phyloP scores from a whole-genome alignment of 1,139 yeast genomes.

The Candida sojae region DNA sequence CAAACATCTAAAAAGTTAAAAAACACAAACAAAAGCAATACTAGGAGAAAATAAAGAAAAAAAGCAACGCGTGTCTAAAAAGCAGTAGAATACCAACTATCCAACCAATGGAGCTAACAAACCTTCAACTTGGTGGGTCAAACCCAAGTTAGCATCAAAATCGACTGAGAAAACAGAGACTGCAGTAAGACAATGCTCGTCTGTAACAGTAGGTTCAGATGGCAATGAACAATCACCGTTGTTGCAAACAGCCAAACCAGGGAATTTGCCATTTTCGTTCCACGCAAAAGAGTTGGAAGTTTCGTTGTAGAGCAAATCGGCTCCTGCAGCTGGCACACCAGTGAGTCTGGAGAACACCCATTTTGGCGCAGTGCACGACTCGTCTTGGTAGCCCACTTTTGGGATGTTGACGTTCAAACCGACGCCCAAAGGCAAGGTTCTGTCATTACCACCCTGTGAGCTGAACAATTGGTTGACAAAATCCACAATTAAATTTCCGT shows the following conservation, averaged over 20 bases:
- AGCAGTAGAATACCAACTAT: too few species aligned
- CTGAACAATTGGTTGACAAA: slow-evolving; percentile 34
- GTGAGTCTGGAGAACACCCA: slow-evolving; percentile 39
- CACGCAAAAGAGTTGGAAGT: slow-evolving; percentile 25
- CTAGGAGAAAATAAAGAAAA: too few species aligned
- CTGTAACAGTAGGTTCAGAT: slow-evolving; percentile 29
- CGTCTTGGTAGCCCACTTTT: slow-evolving; percentile 35
- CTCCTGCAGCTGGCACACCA: slow-evolving; percentile 31
- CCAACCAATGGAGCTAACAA: background rate
- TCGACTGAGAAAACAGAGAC: slow-evolving; percentile 44
- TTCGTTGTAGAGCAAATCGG: slow-evolving; percentile 33
- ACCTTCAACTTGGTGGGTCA: slow-evolving; percentile 19
- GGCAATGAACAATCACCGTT: slow-evolving; percentile 41
- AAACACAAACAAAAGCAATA: background rate
- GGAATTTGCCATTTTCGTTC: slow-evolving; percentile 17
- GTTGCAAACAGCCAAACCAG: slow-evolving; percentile 22
- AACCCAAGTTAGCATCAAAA: slow-evolving; percentile 38
- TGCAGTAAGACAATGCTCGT: slow-evolving; percentile 31
- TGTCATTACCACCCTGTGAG: slow-evolving; percentile 29
- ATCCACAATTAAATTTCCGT: slow-evolving; percentile 32
- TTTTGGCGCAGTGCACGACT: slow-evolving; percentile 34
- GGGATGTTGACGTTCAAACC: slow-evolving; percentile 48
- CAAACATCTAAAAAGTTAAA: background rate
- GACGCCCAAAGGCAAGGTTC: slow-evolving; percentile 41
- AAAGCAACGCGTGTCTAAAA: background rate